Base-by-base conservation (phyloP, 2,329 filamentous ascomycete genomes). In the Fusarium pilosicola region DNA sequence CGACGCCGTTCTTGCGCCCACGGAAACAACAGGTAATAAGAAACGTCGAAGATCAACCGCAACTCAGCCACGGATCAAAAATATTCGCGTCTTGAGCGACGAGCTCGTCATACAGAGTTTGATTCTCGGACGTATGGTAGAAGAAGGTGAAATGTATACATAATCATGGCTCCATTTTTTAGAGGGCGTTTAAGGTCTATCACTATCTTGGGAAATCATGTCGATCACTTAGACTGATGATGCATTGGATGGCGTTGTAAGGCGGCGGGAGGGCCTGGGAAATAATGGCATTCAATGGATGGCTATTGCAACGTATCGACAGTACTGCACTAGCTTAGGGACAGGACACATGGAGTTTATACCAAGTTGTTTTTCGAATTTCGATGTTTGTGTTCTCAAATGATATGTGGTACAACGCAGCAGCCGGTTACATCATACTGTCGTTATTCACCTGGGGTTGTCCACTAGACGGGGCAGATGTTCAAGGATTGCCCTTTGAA, bases 81-180 rank as follows among this genome's bases (percentile, higher is more conserved):
- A 83, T 68, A 85, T 95, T 42, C 88, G 88, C 71, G 88, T 96
- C 49, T 88, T 97, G 59, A 92, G 91, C 63, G 92, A 97, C 80
- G 96, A 98, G 82, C 90, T 96, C 79, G 90, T 98, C 28, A 91
- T 97, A 62, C 96, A 99, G 85, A 98, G 95, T 81, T 85, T 98
- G 67, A 98, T 99, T 72, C 81, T 97, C 57, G 96, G 95, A 2
- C 89, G 91, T 69, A 83, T 98, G 75, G 89, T 95, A 59, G 92
- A 94, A 70, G 88, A 90, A 56, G 86, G 84, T 18, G 87, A 90
- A 74, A 77, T 81, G 76, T 66, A 76, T 65, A 65, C 39, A 46
- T 76, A 71, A 51, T 12, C 15, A 17, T 48, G 60, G 51, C 18
- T 57, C 51, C 22, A n/a, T 39, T 44, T 52, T 62, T 36, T 17